phyloP scores from a whole-genome alignment of 345 rosid genomes.

The Carallia brachiata region DNA sequence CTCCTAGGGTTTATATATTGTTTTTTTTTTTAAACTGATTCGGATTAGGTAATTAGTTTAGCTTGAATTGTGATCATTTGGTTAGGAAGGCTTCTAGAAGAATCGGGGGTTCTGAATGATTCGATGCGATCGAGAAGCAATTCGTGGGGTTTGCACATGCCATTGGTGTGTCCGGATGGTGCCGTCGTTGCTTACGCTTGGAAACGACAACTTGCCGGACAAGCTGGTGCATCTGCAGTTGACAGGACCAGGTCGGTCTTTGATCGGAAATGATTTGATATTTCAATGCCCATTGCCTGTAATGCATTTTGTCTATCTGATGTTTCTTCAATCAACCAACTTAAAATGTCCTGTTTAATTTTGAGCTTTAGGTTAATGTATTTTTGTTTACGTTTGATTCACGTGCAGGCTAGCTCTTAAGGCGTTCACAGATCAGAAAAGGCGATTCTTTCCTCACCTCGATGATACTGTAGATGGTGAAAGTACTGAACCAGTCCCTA shows the following conservation, averaged over 20 bases:
- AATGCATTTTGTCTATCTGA: not conserved
- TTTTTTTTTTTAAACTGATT: not conserved
- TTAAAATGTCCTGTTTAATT: too few relatives aligned
- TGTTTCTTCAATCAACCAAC: too few relatives aligned
- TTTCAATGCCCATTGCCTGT: slow-evolving; percentile 1
- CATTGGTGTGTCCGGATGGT: slow-evolving; percentile 94
- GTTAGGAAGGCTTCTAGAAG: slow-evolving; percentile 83
- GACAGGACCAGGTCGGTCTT: slow-evolving; percentile 74
- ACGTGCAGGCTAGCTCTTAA: slow-evolving; percentile 82
- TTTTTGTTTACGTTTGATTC: too few relatives aligned
- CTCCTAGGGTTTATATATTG: too few relatives aligned
- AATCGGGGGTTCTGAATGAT: slow-evolving; percentile 80
- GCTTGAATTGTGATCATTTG: slow-evolving; percentile 7
- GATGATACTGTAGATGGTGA: slow-evolving; percentile 50
- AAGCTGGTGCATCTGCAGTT: slow-evolving; percentile 99
- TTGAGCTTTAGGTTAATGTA: too few relatives aligned
- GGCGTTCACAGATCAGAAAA: slow-evolving; percentile 92
- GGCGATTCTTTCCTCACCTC: slow-evolving; percentile 81
- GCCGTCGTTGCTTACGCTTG: slow-evolving; percentile 97
- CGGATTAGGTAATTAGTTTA: not conserved
- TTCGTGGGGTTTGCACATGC: slow-evolving; percentile 95
- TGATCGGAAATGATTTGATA: not conserved
- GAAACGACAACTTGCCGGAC: slow-evolving; percentile 99
- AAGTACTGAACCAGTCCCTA: slow-evolving; percentile 41
- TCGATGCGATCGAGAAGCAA: slow-evolving; percentile 71